Percentiles rank a stretch among this genome's conserved stretches.
These are phyloP conservation scores for Phlegmacium glaucopus DNA, from an alignment of 768 basidiomycete genomes.

Conservation along the genomic window DNA sequence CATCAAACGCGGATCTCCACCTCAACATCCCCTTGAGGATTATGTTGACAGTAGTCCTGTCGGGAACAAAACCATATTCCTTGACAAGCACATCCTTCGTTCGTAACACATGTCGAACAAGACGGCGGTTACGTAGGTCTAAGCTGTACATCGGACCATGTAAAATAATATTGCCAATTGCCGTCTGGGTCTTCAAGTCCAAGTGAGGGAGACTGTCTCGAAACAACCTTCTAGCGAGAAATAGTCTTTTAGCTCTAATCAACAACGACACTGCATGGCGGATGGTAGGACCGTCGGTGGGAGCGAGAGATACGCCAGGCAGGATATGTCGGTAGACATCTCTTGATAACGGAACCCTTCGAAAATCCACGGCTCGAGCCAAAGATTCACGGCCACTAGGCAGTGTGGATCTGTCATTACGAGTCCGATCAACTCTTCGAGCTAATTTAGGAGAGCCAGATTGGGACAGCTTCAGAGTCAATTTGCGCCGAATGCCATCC, in stretches of 20 bases:
- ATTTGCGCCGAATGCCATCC: slow-evolving; percentile 28
- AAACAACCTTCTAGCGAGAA: slow-evolving; percentile 43
- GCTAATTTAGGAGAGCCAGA: slow-evolving; percentile 30
- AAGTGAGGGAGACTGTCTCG: slow-evolving; percentile 22
- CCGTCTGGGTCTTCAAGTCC: slow-evolving; percentile 32
- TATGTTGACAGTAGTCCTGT: slow-evolving; percentile 70
- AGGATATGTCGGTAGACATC: slow-evolving; percentile 17
- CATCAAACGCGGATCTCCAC: slow-evolving; percentile 45
- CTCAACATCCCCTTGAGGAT: slow-evolving; percentile 56
- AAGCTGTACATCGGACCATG: slow-evolving; percentile 35
- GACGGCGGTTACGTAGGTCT: slow-evolving; percentile 37
- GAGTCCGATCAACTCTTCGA: slow-evolving; percentile 8
- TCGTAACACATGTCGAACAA: slow-evolving; percentile 40
- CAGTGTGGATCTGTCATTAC: not conserved
- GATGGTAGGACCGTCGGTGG: slow-evolving; percentile 22
- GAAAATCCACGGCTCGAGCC: slow-evolving; percentile 22
- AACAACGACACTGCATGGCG: slow-evolving; percentile 35
- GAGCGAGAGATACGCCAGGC: slow-evolving; percentile 21
- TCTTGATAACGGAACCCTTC: slow-evolving; percentile 13
- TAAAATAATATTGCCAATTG: slow-evolving; percentile 56
- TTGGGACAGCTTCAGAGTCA: slow-evolving; percentile 25
- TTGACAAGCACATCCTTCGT: slow-evolving; percentile 40
- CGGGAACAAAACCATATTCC: slow-evolving; percentile 50
- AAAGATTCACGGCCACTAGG: slow-evolving; percentile 20
- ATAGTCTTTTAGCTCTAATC: slow-evolving; percentile 37